Evolutionary conservation across 129 eudicot species (phyloP), one percentile per base, ranked within the genome.

Genomic region (Lactuca sativa): DNA sequence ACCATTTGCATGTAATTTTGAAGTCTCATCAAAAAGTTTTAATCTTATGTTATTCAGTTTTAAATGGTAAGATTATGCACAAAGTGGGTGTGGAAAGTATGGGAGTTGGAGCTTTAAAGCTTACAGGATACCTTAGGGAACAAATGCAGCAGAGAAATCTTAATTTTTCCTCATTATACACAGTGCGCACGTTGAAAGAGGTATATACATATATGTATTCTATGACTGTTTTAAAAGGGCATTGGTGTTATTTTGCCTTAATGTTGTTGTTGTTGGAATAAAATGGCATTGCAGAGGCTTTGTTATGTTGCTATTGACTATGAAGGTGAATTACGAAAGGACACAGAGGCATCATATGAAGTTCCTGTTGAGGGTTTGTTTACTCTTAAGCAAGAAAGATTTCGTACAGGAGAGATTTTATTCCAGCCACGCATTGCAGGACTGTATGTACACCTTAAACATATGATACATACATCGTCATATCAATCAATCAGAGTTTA

Each of bases 301-400:
- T 90, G 99, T 72, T 93, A 93, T 58, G 97, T 90, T 66, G 95
- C 99, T 74, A 74, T 77, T 72, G 95, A 93, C 82, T 93, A 93
- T 62, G 87, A 87, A 61, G 89, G 87, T 59, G 99, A 93, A 79
- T 77, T 87, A 36, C 77, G 80, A 43, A 90, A 90, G 71, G 84
- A 85, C 70, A 90, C 95, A 33, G 70, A 78, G 67, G 95, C 92
- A 36, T 85, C 97, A 44, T 82, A 74, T 78, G 80, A 81, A 72
- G 86, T 86, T 67, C 75, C 93, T 34, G 75, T 86, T 12, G 90
- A 87, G 72, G 95, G 87, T 41, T 72, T 78, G 81, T 90, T 90
- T 77, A 87, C 90, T 57, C 91, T 93, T 58, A 85, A 93, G 17
- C 86, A 83, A 69, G 99, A 93, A 69, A 86, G 99, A 0, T 93